These are phyloP conservation scores for Hypsizygus marmoreus DNA, from an alignment of 768 basidiomycete species.

Conservation along the genomic window DNA sequence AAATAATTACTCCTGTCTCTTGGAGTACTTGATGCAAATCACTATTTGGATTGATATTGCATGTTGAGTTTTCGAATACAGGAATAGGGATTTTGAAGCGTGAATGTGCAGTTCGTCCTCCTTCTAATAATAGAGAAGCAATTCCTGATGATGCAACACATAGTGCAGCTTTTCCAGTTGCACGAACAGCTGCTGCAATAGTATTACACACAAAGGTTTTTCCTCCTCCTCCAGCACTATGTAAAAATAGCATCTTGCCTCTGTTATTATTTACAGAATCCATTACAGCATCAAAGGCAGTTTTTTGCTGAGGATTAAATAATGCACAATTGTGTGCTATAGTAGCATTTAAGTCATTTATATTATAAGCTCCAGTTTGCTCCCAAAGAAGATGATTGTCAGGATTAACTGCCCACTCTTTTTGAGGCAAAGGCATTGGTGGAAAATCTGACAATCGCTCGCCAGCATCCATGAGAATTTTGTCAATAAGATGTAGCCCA, in stretches of 20 bases:
- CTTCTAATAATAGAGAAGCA: slow-evolving; percentile 40
- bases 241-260: slow-evolving; percentile 33
- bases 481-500: slow-evolving; percentile 42
- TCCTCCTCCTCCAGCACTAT: slow-evolving; percentile 39
- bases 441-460: slow-evolving; percentile 21
- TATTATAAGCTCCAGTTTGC: slow-evolving; percentile 2
- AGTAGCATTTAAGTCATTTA: neutral
- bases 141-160: slow-evolving; percentile 48
- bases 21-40: slow-evolving; percentile 32
- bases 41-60: slow-evolving; percentile 31
- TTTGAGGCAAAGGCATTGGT: too few relatives aligned
- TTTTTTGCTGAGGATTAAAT: slow-evolving; percentile 23
- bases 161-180: slow-evolving; percentile 31
- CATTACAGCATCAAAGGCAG: slow-evolving; percentile 24
- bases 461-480: slow-evolving; percentile 23
- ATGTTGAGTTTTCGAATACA: slow-evolving; percentile 26
- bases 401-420: neutral
- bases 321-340: slow-evolving; percentile 9
- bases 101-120: slow-evolving; percentile 50
- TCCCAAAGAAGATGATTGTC: slow-evolving; percentile 1
- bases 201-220: slow-evolving; percentile 39
- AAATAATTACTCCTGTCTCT: slow-evolving; percentile 37
- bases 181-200: slow-evolving; percentile 24
- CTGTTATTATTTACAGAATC: slow-evolving; percentile 14
- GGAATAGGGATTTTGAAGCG: slow-evolving; percentile 50